A percentile compares a stretch with the other conserved stretches of the same genome.
phyloP scores from a whole-genome alignment of 768 basidiomycete genomes.

The Artomyces pyxidatus region DNA sequence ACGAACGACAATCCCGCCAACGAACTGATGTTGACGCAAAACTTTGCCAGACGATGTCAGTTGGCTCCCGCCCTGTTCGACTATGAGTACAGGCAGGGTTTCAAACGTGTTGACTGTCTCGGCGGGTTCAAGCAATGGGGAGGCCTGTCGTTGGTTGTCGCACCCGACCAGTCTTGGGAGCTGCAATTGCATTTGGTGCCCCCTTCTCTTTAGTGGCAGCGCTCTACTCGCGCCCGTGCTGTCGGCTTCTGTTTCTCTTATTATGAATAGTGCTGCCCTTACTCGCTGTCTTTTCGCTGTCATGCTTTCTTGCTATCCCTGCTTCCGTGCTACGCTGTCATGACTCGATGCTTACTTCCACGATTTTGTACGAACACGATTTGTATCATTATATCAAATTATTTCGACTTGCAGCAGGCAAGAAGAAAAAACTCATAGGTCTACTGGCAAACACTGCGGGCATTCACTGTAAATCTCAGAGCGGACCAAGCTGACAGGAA shows the following conservation, averaged over 20 bases:
- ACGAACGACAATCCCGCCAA: no score
- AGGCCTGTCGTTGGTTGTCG: constrained; percentile 7
- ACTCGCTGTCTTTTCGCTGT: neutral
- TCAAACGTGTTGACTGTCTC: constrained; percentile 13
- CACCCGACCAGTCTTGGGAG: constrained; percentile 7
- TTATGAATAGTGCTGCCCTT: no score
- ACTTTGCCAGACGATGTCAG: constrained; percentile 2
- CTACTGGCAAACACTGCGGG: no score
- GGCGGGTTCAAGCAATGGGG: constrained; percentile 7
- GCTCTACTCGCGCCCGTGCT: neutral
- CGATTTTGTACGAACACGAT: no score
- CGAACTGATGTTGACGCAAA: neutral
- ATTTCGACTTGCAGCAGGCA: no score
- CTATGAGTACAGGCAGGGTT: constrained; percentile 9
- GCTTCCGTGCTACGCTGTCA: neutral
- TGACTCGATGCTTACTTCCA: constrained; percentile 7
- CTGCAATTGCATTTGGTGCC: constrained; percentile 6
- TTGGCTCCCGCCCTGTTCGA: constrained; percentile 7
- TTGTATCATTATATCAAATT: no score
- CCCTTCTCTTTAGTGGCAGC: constrained; percentile 3
- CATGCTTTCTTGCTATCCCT: neutral
- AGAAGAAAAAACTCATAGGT: no score
- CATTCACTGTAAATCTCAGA: no score
- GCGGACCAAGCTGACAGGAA: no score
- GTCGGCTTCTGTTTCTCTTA: neutral